phyloP scores from a whole-genome alignment of 2,329 filamentous ascomycete genomes.

The Claviceps quebecensis region DNA sequence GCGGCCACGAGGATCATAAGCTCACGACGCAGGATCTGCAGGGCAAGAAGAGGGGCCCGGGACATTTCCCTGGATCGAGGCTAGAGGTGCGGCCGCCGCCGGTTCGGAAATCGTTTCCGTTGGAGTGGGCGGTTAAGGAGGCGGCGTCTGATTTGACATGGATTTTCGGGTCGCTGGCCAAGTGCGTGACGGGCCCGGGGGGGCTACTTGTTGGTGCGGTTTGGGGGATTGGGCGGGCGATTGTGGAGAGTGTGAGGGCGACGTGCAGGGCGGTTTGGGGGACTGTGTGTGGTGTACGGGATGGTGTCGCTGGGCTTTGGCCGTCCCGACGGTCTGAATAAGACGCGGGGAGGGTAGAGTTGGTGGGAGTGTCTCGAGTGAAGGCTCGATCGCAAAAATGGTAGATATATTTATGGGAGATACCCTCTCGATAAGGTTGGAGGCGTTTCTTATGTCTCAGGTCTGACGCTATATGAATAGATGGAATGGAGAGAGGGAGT shows the following conservation, averaged over 20 bases:
- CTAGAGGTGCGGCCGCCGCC: conserved; percentile 11
- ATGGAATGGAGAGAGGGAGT: no score
- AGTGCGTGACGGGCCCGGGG: conserved; percentile 5
- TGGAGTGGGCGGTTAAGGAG: conserved; percentile 11
- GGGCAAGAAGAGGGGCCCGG: conserved; percentile 13
- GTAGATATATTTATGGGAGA: no score
- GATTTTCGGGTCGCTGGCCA: conserved; percentile 8
- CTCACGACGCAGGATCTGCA: conserved; percentile 13
- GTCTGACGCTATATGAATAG: no score
- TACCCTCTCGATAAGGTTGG: no score
- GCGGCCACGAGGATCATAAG: conserved; percentile 16
- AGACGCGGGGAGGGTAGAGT: background rate
- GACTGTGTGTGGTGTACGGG: background rate
- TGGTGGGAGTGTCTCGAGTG: background rate
- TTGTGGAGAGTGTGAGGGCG: background rate
- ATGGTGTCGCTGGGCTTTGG: background rate
- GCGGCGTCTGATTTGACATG: conserved; percentile 10
- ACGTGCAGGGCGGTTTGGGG: background rate
- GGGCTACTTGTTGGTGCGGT: background rate
- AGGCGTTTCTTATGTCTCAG: no score
- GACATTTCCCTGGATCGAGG: conserved; percentile 14
- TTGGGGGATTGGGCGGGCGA: background rate
- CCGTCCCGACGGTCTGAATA: background rate
- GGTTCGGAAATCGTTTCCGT: conserved; percentile 10
- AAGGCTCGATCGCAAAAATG: no score